phyloP scores from a whole-genome alignment of 2,329 filamentous ascomycete species.

The Metarhizium rileyi region DNA sequence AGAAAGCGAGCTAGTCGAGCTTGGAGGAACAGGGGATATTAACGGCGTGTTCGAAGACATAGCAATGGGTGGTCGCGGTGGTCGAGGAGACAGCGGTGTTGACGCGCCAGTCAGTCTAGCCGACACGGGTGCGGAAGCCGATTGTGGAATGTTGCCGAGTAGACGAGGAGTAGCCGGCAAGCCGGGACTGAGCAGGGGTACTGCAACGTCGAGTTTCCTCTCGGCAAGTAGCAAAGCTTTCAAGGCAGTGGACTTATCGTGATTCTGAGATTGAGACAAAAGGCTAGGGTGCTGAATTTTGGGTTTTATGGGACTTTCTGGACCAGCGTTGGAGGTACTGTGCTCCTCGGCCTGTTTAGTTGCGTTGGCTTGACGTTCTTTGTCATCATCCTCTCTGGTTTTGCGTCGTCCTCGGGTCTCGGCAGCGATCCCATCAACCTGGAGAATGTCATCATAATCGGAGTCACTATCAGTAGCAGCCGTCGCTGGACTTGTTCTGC shows the following conservation, averaged over 20 bases:
- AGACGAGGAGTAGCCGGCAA: constrained; percentile 52
- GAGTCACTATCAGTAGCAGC: constrained; percentile 55
- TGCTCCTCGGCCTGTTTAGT: constrained; percentile 58
- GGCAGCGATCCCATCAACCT: constrained; percentile 53
- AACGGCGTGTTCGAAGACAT: constrained; percentile 61
- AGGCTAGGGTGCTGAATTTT: not conserved
- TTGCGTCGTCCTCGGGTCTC: constrained; percentile 65
- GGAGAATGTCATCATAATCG: constrained; percentile 72
- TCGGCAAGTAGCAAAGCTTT: constrained; percentile 39
- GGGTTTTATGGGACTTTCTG: not conserved
- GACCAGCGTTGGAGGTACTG: constrained; percentile 55
- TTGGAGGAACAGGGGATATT: constrained; percentile 34
- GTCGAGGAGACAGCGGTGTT: constrained; percentile 59
- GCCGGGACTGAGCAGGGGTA: constrained; percentile 47
- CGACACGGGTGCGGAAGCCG: constrained; percentile 55
- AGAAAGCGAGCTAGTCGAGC: constrained; percentile 4
- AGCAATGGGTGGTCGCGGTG: constrained; percentile 63
- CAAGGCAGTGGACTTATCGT: constrained; percentile 28
- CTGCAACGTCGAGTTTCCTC: constrained; percentile 22
- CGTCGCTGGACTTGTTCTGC: constrained; percentile 13
- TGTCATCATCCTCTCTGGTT: constrained; percentile 82
- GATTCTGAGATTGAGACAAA: not conserved
- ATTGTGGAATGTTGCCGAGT: constrained; percentile 35
- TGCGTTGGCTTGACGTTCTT: constrained; percentile 60
- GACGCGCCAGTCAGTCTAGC: constrained; percentile 38